These are phyloP conservation scores for Pseudophaeomoniella oleicola DNA, from an alignment of 2,329 filamentous ascomycete species.

Conservation along the genomic window DNA sequence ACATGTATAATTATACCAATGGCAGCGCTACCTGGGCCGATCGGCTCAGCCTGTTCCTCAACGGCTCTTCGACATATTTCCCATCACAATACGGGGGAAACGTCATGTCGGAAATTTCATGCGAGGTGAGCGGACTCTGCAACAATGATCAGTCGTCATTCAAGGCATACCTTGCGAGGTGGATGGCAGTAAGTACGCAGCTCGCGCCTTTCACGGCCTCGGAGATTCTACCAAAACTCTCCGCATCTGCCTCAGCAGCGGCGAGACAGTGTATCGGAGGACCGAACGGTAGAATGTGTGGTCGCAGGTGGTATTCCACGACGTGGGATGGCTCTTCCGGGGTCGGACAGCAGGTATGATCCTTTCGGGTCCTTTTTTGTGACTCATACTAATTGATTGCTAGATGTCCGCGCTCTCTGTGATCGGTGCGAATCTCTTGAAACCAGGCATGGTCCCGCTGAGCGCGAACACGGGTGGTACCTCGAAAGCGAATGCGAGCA, in stretches of 20 bases:
- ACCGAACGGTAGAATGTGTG: slow-evolving; percentile 43
- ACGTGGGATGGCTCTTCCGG: slow-evolving; percentile 43
- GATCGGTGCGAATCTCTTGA: slow-evolving; percentile 45
- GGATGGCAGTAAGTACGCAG: slow-evolving; percentile 46
- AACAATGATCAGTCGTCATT: slow-evolving; percentile 58
- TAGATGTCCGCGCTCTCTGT: slow-evolving; percentile 50
- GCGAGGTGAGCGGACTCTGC: slow-evolving; percentile 47
- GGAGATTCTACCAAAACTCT: slow-evolving; percentile 43
- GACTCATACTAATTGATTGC: slow-evolving; percentile 2
- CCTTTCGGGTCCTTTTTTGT: neutral
- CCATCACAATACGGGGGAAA: slow-evolving; percentile 27
- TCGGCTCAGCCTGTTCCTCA: slow-evolving; percentile 41
- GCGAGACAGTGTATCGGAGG: slow-evolving; percentile 49
- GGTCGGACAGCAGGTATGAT: slow-evolving; percentile 44
- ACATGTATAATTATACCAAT: slow-evolving; percentile 52
- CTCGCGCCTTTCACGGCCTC: slow-evolving; percentile 45
- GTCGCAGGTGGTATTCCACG: slow-evolving; percentile 45
- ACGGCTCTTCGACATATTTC: slow-evolving; percentile 38
- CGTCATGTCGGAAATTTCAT: slow-evolving; percentile 52
- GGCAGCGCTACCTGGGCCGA: slow-evolving; percentile 40
- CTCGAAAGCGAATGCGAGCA: slow-evolving; percentile 14
- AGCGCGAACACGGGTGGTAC: slow-evolving; percentile 45
- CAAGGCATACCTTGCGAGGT: slow-evolving; percentile 56
- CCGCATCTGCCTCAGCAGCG: slow-evolving; percentile 43
- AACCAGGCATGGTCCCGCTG: slow-evolving; percentile 29